Conservation (phyloP, 2,329 filamentous ascomycete genomes). For the Thelonectria blattea region DNA sequence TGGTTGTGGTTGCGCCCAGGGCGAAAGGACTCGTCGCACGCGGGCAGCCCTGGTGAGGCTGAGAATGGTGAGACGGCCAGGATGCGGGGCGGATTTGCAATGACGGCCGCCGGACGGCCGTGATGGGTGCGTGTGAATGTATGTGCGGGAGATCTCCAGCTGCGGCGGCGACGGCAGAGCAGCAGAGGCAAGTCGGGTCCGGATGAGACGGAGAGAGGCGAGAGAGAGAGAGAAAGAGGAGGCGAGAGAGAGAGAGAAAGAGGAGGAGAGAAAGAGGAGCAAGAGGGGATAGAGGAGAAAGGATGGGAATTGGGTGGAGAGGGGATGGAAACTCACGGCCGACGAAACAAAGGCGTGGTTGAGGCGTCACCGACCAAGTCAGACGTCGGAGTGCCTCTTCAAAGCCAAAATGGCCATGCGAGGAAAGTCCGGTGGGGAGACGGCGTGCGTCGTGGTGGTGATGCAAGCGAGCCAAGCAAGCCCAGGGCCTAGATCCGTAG, state of each 20-base stretch:
- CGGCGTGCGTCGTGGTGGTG: slow-evolving; percentile 38
- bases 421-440: slow-evolving; percentile 39
- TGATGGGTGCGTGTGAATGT: slow-evolving; percentile 15
- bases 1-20: slow-evolving; percentile 22
- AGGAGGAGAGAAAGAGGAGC: not conserved
- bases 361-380: slow-evolving; percentile 23
- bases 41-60: slow-evolving; percentile 35
- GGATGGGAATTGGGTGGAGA: slow-evolving; percentile 10
- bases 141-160: slow-evolving; percentile 22
- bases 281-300: slow-evolving; percentile 12
- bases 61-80: slow-evolving; percentile 36
- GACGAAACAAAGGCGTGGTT: slow-evolving; percentile 18
- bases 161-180: slow-evolving; percentile 19
- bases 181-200: slow-evolving; percentile 15
- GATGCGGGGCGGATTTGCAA: slow-evolving; percentile 32
- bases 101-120: slow-evolving; percentile 11
- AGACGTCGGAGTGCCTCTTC: slow-evolving; percentile 28
- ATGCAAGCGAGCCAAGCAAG: slow-evolving; percentile 39
- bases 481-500: slow-evolving; percentile 39
- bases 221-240: not conserved
- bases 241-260: not conserved
- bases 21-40: slow-evolving; percentile 25
- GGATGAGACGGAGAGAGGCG: slow-evolving; percentile 30
- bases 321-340: slow-evolving; percentile 10
- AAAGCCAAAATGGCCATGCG: slow-evolving; percentile 30